Evolutionary conservation across 2,329 filamentous ascomycete species (phyloP), one percentile per base, ranked within the genome.

Genomic region (Epichloe gansuensis): DNA sequence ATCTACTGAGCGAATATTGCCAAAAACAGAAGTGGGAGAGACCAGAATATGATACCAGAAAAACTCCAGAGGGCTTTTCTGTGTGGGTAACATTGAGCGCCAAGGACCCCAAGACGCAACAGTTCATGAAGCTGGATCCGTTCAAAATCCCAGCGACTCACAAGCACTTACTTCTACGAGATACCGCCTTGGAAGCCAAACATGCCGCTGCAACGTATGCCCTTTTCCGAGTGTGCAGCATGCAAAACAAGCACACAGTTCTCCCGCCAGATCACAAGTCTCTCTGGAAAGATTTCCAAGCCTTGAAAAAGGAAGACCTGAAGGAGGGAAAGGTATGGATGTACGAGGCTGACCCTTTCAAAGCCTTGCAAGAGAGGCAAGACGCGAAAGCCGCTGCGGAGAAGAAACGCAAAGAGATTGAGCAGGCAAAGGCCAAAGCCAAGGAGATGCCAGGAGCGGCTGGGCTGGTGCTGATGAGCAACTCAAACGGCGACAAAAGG

Each of bases 1-100:
- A 95, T 65, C 77, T 97, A 62, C 80, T 97, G 57, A 88, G 87
- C 38, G 93, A 97, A 74, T 88, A 95, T 70, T 96, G 91, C 62
- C 90, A 95, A 71, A 94, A 91, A 68, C 88, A 95, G 67, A 89
- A 88, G 65, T 98, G 93, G 93, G 87, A 89, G 59, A 91, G 85
- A 65, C 91, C 91, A 2, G 91, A 95, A 57, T 98, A 95, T 68
- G 86, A 85, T 58, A 88, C 89, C 76, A 79, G 75, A 58, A 88
- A 86, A 75, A 81, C 80, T 28, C 73, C 79, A 12, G 85, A 86
- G 51, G 88, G 87, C 25, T 88, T 83, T 67, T 83, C 87, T 0
- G 88, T 88, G 39, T 83, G 87, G 63, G 87, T 97, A 44, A 88
- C 89, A 39, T 73, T 98, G 57, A 87, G 78, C 62, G 75, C 77